Base-by-base conservation (phyloP, 129 eudicot genomes). In the Logfia minima region DNA sequence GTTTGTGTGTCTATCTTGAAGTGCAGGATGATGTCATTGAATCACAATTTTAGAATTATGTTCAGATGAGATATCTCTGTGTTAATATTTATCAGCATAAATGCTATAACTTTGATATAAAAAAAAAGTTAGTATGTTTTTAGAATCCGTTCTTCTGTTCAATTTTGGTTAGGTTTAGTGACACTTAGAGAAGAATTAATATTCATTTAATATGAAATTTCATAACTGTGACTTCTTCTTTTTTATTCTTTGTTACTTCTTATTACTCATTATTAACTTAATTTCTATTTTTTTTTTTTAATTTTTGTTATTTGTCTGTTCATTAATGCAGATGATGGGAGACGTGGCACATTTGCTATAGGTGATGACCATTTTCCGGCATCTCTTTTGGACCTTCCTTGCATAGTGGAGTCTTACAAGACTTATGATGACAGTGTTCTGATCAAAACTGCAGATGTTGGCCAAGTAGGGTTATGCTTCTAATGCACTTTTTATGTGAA, bases 391-490 rank as follows among this genome's bases (percentile, higher is more conserved):
- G 96, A 93, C 84, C 96, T 93, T 83, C 98, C 97, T 60, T 72
- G 85, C 75, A 84, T 93, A 28, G 90, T 88, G 70, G 97, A 93
- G 81, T 93, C 98, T 5, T 89, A 90, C 81, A 91, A 93, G 86
- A 91, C 98, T 66, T 88, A 90, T 21, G 96, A 93, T 83, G 98
- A 93, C 78, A 88, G 85, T 67, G 97, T 86, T 70, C 78, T 93
- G 68, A 91, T 93, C 60, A 93, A 93, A 87, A 85, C 96, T 22
- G 88, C 98, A 32, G 97, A 93, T 76, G 89, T 91, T 81, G 98
- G 96, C 74, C 98, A 93, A 84, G 98, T 93, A 88, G 59, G 63
- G 73, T 22, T 26, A 39, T 78, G 52, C 53, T 64, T 31, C 32
- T 26, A 17, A 34, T 64, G 24, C 77, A 37, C 28, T 19, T 68